Evolutionary conservation across 2,329 filamentous ascomycete species (phyloP).

Genomic region (Fusarium phyllophilum): DNA sequence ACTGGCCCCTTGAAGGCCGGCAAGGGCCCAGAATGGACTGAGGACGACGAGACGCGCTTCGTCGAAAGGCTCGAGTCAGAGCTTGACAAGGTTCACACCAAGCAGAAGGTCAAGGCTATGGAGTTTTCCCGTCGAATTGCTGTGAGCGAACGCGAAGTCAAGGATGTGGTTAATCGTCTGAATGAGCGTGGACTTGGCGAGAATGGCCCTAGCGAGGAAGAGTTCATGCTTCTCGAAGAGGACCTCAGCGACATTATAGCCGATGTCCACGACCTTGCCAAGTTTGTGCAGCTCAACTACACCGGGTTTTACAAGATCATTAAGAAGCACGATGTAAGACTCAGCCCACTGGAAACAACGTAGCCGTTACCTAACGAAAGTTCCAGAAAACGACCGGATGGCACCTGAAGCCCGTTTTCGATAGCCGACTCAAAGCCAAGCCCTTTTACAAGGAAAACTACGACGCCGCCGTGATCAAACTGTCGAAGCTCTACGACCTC

Average conservation of each 20-base stretch:
- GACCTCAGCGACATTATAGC: slow-evolving; percentile 98
- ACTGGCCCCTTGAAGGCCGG: slow-evolving; percentile 61
- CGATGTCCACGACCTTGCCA: slow-evolving; percentile 96
- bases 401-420: slow-evolving; percentile 96
- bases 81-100: slow-evolving; percentile 96
- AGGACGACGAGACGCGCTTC: slow-evolving; percentile 91
- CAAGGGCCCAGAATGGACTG: slow-evolving; percentile 76
- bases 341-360: neutral
- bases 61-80: slow-evolving; percentile 88
- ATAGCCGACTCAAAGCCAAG: slow-evolving; percentile 91
- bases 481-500: slow-evolving; percentile 94
- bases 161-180: slow-evolving; percentile 82
- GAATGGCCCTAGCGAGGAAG: slow-evolving; percentile 81
- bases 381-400: slow-evolving; percentile 89
- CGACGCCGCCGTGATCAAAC: slow-evolving; percentile 91
- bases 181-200: slow-evolving; percentile 69
- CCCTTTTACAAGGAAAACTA: slow-evolving; percentile 99
- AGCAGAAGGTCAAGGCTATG: slow-evolving; percentile 96
- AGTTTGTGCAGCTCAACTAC: slow-evolving; percentile 98
- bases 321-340: slow-evolving; percentile 94
- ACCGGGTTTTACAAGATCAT: slow-evolving; percentile 99
- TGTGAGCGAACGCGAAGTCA: slow-evolving; percentile 88
- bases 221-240: slow-evolving; percentile 93
- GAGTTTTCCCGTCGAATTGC: slow-evolving; percentile 94
- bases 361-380: slow-evolving; percentile 32